Base-by-base conservation (phyloP, 441 rosid genomes). In the Lepidium campestre region DNA sequence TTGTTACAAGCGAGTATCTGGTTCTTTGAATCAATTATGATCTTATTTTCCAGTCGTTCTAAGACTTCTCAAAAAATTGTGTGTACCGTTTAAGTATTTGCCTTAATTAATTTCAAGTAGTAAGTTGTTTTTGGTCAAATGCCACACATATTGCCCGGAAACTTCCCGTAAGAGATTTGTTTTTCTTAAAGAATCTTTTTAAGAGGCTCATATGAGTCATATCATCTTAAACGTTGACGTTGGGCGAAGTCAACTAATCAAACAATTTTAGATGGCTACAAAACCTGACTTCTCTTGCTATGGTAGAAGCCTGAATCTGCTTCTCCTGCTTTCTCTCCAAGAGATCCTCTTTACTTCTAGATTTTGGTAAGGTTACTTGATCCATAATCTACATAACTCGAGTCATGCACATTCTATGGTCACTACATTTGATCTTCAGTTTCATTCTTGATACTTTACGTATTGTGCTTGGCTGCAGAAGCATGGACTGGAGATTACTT, bases 401-500 rank as follows among this genome's bases (percentile, higher is more conserved):
- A 10, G 27, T 20, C n/a, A n/a, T n/a, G n/a, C 23, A 25, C 19
- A 7, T 8, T 49, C 56, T 49, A 23, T 13, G 32, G 45, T 14
- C 23, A 18, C 12, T 44, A 46, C 14, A 32, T 32, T 10, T 15
- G 8, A 53, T 6, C 23, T 18, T 55, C 27, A 18, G 59, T 35
- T 55, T 19, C 15, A 55, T 56, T 67, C n/a, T 57, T 45, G 37
- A 57, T 32, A 11, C n/a, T 22, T 34, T 7, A 14, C 10, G 1
- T 10, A 31, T 32, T 54, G 53, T 22, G 25, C 7, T 56, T 67
- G 27, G 46, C 23, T 37, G 17, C 55, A 66, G 62, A 56, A 17
- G 39, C 47, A 61, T 70, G 75, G 69, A 62, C 18, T 70, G 75
- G 75, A 62, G 18, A 70, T 27, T 70, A 56, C 57, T 70, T 27